These are phyloP conservation scores for Hymenoscyphus infarciens DNA, from an alignment of 2,329 filamentous ascomycete species.

Conservation along the genomic window DNA sequence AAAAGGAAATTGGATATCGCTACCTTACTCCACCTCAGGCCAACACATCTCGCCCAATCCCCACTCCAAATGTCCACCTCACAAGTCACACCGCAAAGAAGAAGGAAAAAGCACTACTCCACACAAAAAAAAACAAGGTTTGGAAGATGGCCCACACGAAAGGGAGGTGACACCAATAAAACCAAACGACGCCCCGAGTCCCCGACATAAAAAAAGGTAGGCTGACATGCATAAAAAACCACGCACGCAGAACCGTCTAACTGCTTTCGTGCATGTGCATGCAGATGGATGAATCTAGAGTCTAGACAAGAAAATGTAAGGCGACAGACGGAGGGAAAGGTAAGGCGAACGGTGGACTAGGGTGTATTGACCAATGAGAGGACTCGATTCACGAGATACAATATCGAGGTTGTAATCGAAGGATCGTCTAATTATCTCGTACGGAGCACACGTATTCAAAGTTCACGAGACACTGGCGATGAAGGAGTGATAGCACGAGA, in stretches of 20 bases:
- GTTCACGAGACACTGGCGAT: too few relatives aligned
- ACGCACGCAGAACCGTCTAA: not conserved
- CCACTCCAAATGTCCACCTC: not conserved
- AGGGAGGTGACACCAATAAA: not conserved
- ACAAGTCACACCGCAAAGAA: conserved; percentile 2
- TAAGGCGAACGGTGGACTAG: conserved; percentile 8
- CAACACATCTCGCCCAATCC: not conserved
- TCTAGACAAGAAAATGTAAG: not conserved
- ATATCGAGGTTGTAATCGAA: not conserved
- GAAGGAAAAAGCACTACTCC: not conserved
- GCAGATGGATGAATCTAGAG: not conserved
- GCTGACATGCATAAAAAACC: not conserved
- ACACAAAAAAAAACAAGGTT: not conserved
- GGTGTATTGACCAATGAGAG: not conserved
- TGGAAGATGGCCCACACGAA: not conserved
- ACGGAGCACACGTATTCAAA: not conserved
- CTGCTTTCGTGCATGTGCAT: not conserved
- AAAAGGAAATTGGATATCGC: not conserved
- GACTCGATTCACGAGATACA: not conserved
- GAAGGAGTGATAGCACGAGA: not conserved
- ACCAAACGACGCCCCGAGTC: not conserved
- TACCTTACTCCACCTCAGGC: conserved; percentile 3
- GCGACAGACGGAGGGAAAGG: conserved; percentile 1
- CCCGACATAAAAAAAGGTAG: not conserved
- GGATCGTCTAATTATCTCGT: not conserved